Evolutionary conservation across 176 grass and related monocot species (phyloP).

Genomic region (Saccharum officinarum): DNA sequence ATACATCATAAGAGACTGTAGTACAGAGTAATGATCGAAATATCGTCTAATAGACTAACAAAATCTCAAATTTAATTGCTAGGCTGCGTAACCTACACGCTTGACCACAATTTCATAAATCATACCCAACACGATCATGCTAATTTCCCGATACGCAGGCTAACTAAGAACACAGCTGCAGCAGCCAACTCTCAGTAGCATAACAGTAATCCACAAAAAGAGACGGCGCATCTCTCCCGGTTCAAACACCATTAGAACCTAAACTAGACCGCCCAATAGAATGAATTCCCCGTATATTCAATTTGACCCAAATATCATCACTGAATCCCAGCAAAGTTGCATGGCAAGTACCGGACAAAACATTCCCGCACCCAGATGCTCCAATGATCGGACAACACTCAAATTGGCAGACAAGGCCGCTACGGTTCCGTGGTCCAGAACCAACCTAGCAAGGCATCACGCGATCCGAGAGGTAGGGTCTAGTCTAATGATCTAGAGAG

Average conservation of each 20-base stretch:
- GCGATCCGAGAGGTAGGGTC: neutral
- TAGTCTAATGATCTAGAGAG: neutral
- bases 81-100: neutral
- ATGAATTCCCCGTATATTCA: neutral
- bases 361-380: neutral
- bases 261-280: neutral
- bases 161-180: neutral
- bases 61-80: neutral
- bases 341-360: neutral
- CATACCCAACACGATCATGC: neutral
- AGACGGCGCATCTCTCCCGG: neutral
- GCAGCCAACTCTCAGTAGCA: neutral
- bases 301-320: constrained; percentile 9
- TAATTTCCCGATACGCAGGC: neutral
- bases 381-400: neutral
- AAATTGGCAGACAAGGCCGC: neutral
- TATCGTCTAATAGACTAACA: neutral
- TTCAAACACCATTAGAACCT: neutral
- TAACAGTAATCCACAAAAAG: neutral
- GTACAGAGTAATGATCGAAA: neutral
- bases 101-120: neutral
- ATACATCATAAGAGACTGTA: neutral
- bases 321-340: neutral
- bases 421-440: neutral
- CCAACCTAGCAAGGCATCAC: neutral